Evolutionary conservation across 495 filamentous ascomycete species (phyloP).

Genomic region (Penicillium soppii): DNA sequence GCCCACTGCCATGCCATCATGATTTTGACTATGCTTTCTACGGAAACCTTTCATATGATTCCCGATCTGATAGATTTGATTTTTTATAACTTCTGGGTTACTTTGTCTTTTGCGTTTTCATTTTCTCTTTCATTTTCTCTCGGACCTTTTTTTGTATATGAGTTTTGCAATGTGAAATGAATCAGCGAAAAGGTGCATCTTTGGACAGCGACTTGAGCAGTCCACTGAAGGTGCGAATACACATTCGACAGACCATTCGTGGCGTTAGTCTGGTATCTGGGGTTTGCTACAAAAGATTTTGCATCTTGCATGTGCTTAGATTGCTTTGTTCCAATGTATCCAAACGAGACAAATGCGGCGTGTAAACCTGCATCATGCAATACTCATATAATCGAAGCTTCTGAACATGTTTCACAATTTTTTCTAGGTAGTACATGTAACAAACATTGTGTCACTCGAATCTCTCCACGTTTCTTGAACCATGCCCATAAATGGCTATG

Average conservation of each 20-base stretch:
- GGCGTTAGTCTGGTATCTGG: background rate
- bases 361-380: no score
- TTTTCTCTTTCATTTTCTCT: background rate
- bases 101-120: background rate
- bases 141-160: slow-evolving; percentile 1
- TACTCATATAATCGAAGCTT: no score
- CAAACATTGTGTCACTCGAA: no score
- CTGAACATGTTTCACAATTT: no score
- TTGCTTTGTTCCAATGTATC: no score
- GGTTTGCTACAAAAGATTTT: background rate
- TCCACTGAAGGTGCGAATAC: background rate
- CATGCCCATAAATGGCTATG: no score
- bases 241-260: slow-evolving; percentile 1
- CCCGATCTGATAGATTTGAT: slow-evolving; percentile 14
- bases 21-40: slow-evolving; percentile 6
- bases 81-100: background rate
- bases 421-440: no score
- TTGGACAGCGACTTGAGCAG: background rate
- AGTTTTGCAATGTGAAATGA: slow-evolving; percentile 2
- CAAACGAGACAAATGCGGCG: no score
- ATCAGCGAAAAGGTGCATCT: background rate
- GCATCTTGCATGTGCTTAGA: background rate
- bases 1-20: slow-evolving; percentile 5
- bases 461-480: no score
- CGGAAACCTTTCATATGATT: slow-evolving; percentile 12